Percentiles rank a stretch among this genome's conserved stretches.
Evolutionary conservation across 2,329 filamentous ascomycete genomes (phyloP).

Genomic region (Verticillium albo-atrum): DNA sequence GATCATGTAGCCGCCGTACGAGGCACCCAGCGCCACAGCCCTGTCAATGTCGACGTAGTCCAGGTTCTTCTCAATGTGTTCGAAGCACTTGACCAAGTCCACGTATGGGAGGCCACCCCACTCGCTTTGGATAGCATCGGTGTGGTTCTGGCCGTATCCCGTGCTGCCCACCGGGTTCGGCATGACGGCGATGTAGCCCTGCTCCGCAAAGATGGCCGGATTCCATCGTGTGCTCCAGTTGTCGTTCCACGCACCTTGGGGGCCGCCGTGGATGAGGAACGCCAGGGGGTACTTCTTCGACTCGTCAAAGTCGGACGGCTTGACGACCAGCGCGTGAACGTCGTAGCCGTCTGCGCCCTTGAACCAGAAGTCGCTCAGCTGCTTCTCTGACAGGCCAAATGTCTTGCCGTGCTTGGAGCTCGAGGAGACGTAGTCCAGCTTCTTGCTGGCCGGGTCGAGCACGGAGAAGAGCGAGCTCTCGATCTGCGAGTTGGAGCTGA

Average conservation of each 20-base stretch:
- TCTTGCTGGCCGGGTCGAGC: conserved; percentile 40
- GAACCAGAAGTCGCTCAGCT: conserved; percentile 67
- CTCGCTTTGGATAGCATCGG: conserved; percentile 70
- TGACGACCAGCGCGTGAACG: conserved; percentile 67
- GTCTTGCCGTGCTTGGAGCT: conserved; percentile 60
- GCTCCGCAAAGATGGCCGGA: conserved; percentile 78
- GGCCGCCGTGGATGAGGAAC: conserved; percentile 79
- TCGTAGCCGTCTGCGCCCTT: conserved; percentile 55
- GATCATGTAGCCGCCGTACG: conserved; percentile 73
- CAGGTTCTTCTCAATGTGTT: conserved; percentile 64
- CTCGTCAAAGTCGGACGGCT: conserved; percentile 62
- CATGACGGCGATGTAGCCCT: conserved; percentile 77
- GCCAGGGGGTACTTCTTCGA: conserved; percentile 73
- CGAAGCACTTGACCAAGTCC: conserved; percentile 74
- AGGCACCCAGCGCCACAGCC: conserved; percentile 70
- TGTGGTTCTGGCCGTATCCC: conserved; percentile 74
- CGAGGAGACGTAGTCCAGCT: conserved; percentile 51
- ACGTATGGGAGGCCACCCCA: conserved; percentile 86
- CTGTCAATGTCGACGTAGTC: conserved; percentile 63
- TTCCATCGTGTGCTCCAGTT: conserved; percentile 84
- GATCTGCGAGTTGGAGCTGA: conserved; percentile 64
- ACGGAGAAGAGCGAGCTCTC: conserved; percentile 69
- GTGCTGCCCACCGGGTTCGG: conserved; percentile 83
- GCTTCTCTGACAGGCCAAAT: conserved; percentile 59
- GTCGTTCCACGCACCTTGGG: conserved; percentile 72